Evolutionary conservation across 768 basidiomycete genomes (phyloP).

Genomic region (Phaffia tasmanica): DNA sequence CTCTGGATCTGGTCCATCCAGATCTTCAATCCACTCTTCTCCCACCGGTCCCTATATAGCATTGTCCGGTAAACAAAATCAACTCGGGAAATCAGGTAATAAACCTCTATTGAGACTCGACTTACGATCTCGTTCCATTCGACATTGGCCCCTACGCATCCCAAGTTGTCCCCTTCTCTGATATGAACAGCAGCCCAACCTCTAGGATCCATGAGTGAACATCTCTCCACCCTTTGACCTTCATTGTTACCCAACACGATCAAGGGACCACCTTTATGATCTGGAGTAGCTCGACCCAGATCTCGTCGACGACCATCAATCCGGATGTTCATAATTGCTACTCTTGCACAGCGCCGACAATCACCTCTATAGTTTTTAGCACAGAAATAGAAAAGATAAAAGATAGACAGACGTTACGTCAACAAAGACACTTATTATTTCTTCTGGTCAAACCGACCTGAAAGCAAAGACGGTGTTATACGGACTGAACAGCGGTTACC

Average conservation of each 20-base stretch:
- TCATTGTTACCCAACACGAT: constrained; percentile 36
- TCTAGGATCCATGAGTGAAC: constrained; percentile 34
- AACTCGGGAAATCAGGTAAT: not conserved
- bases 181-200: constrained; percentile 39
- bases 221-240: constrained; percentile 33
- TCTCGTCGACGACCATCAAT: constrained; percentile 37
- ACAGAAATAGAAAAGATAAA: not conserved
- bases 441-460: not conserved
- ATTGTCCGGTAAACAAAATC: not conserved
- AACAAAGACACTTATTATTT: not conserved
- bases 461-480: not conserved
- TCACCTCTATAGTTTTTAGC: constrained; percentile 30
- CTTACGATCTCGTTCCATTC: constrained; percentile 36
- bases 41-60: constrained; percentile 36
- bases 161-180: constrained; percentile 37
- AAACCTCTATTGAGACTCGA: not conserved
- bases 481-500: constrained; percentile 33
- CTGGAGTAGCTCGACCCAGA: constrained; percentile 33
- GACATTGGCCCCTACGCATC: constrained; percentile 35
- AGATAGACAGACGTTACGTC: not conserved
- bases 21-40: constrained; percentile 36
- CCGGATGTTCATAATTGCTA: constrained; percentile 32
- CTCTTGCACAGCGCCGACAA: constrained; percentile 38
- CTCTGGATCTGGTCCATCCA: constrained; percentile 39
- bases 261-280: constrained; percentile 25